Evolutionary conservation across 768 basidiomycete species (phyloP), one percentile per base, ranked within the genome.

Genomic region (Podaxis sp.): DNA sequence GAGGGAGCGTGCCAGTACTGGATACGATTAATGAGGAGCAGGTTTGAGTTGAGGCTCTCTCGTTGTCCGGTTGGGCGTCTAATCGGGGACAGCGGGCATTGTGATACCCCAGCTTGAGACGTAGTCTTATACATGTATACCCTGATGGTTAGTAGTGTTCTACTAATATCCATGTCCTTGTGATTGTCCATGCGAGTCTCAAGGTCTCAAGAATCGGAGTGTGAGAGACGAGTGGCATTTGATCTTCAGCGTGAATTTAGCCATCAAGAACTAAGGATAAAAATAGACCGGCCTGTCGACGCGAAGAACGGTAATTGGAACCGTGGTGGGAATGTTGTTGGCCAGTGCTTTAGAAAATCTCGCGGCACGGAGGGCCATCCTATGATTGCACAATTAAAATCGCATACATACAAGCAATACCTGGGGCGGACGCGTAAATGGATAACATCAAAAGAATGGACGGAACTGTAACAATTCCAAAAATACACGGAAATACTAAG

Each of bases 1-100:
- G 47, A 23, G 23, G 18, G 13, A 35, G 13, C 6, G 46, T 50
- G 21, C 37, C 48, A 11, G 47, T 47, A 11, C 23, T 58, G 2
- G 47, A 11, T 10, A 58, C 21, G 48, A 58, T 58, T n/a, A 21
- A 58, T 50, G 57, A 58, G 5, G 57, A 58, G 21, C 23, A n/a
- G 56, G 56, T 28, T 18, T 28, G 0, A 48, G 21, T 48, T 48
- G 13, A 1, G 32, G 32, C 9, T 32, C 7, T 32, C 1, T 32
- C 9, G 7, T 1, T 32, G 32, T 32, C 32, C 0, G 7, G 32
- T 32, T 32, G 40, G 23, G 23, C 2, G 23, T 2, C 23, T 23
- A 2, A 23, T 23, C 23, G 23, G 23, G 23, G 23, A 23, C 0
- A 27, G 5, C 9, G 25, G 47, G 27, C 21, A 27, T 48, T 48